A percentile compares a stretch with the other conserved stretches of the same genome.
Conservation (phyloP, 208 protist species). For the Crithidia fasciculata region DNA sequence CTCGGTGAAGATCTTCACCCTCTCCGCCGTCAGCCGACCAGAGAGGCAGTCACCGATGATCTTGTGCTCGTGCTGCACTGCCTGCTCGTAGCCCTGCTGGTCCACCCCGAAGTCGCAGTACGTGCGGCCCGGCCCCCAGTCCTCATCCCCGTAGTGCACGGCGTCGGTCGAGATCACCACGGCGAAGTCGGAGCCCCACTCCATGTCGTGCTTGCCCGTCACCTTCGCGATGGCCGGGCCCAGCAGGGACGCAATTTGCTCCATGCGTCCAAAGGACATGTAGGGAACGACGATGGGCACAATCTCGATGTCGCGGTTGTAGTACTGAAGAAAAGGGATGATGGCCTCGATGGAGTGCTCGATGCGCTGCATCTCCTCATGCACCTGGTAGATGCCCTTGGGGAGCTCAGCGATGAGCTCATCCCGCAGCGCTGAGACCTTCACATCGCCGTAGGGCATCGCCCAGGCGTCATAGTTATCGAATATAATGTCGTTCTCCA, state of each 20-base stretch:
- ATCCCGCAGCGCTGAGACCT: constrained; percentile 22
- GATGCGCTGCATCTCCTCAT: constrained; percentile 32
- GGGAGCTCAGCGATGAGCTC: constrained; percentile 23
- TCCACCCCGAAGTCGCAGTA: constrained; percentile 29
- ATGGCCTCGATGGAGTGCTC: constrained; percentile 42
- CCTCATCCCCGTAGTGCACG: constrained; percentile 35
- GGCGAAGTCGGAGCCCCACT: constrained; percentile 32
- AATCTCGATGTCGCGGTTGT: constrained; percentile 31
- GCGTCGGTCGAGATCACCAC: constrained; percentile 40
- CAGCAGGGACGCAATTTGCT: constrained; percentile 17
- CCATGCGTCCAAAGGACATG: constrained; percentile 31
- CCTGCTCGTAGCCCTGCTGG: constrained; percentile 28
- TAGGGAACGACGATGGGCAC: constrained; percentile 31
- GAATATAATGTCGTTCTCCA: constrained; percentile 31
- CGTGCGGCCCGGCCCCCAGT: constrained; percentile 24
- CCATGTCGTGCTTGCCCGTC: constrained; percentile 19
- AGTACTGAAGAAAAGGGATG: constrained; percentile 29
- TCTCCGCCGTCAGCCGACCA: constrained; percentile 6
- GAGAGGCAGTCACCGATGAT: constrained; percentile 28
- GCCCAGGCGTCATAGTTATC: constrained; percentile 30
- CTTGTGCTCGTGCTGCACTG: constrained; percentile 27
- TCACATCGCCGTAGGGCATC: constrained; percentile 27
- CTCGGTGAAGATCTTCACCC: constrained; percentile 22
- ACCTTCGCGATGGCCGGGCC: constrained; percentile 21
- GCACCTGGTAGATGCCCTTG: constrained; percentile 26